These are phyloP conservation scores for Aspergillus hortae DNA, from an alignment of 2,329 filamentous ascomycete genomes.

Conservation along the genomic window DNA sequence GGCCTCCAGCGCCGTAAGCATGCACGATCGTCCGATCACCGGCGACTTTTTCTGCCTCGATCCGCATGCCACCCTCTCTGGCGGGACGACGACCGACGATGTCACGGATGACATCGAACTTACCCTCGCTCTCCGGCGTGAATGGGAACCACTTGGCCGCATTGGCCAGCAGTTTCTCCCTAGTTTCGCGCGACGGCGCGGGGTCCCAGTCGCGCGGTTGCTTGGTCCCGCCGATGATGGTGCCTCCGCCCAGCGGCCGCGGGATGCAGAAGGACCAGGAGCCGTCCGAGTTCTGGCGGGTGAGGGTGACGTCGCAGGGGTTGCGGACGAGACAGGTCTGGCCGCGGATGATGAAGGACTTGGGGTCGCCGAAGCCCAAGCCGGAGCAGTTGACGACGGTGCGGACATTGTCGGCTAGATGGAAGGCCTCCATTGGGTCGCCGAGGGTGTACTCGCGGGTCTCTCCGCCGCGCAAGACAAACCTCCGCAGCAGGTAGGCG, in stretches of 20 bases:
- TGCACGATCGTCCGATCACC: slow-evolving; percentile 42
- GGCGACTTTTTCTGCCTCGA: slow-evolving; percentile 48
- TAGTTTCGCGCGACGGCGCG: slow-evolving; percentile 46
- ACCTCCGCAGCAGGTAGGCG: slow-evolving; percentile 38
- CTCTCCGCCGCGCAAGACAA: slow-evolving; percentile 37
- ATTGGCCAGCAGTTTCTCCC: slow-evolving; percentile 46
- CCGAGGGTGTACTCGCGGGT: slow-evolving; percentile 25
- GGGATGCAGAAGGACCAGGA: slow-evolving; percentile 63
- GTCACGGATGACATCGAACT: slow-evolving; percentile 45
- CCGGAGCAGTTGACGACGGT: slow-evolving; percentile 47
- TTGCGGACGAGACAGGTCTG: slow-evolving; percentile 49
- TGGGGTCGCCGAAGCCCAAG: slow-evolving; percentile 40
- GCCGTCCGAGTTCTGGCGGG: slow-evolving; percentile 60
- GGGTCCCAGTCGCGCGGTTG: slow-evolving; percentile 56
- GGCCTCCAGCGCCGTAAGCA: slow-evolving; percentile 59
- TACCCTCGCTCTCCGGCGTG: slow-evolving; percentile 28
- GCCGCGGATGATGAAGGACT: slow-evolving; percentile 43
- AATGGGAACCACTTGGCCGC: slow-evolving; percentile 42
- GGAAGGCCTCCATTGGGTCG: slow-evolving; percentile 36
- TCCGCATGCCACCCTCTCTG: slow-evolving; percentile 47
- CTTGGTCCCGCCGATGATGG: slow-evolving; percentile 65
- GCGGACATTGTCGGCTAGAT: slow-evolving; percentile 28
- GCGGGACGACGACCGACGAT: slow-evolving; percentile 46
- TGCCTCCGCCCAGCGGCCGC: slow-evolving; percentile 59
- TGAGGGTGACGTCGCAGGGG: slow-evolving; percentile 47